These are phyloP conservation scores for Cladophialophora chaetospira DNA, from an alignment of 2,329 filamentous ascomycete species.

Conservation along the genomic window DNA sequence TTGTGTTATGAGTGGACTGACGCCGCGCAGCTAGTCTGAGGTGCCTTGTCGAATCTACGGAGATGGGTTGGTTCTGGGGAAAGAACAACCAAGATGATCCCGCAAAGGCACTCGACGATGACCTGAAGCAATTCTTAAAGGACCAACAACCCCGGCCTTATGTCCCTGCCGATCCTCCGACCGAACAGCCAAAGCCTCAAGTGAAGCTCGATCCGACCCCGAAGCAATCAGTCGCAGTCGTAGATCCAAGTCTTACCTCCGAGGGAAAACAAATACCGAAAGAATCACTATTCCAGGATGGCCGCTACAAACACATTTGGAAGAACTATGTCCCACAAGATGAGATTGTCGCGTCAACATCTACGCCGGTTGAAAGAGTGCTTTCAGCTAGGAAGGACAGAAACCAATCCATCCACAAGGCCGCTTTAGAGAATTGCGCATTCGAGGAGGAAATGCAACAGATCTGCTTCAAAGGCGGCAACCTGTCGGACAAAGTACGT, in stretches of 20 bases:
- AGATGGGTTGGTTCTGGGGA: slow-evolving; percentile 68
- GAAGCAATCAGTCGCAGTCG: slow-evolving; percentile 25
- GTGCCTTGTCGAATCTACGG: too few relatives aligned
- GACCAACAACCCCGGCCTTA: slow-evolving; percentile 78
- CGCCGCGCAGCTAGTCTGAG: not conserved
- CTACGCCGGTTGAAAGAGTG: slow-evolving; percentile 78
- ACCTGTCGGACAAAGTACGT: slow-evolving; percentile 59
- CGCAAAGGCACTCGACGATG: slow-evolving; percentile 75
- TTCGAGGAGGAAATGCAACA: slow-evolving; percentile 81
- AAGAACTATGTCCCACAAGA: slow-evolving; percentile 78
- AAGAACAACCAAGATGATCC: slow-evolving; percentile 60
- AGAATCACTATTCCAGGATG: slow-evolving; percentile 67
- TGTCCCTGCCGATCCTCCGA: slow-evolving; percentile 42
- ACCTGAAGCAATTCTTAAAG: slow-evolving; percentile 80
- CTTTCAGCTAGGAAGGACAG: slow-evolving; percentile 83
- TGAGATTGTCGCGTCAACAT: slow-evolving; percentile 68
- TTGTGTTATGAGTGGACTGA: not conserved
- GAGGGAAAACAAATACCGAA: slow-evolving; percentile 32
- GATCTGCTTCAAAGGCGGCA: slow-evolving; percentile 76
- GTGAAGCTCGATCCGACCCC: slow-evolving; percentile 31
- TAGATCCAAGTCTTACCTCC: slow-evolving; percentile 32
- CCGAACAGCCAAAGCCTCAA: slow-evolving; percentile 26
- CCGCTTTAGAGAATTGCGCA: slow-evolving; percentile 91
- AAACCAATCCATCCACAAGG: slow-evolving; percentile 72
- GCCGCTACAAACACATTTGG: slow-evolving; percentile 85